Percentiles rank a stretch among this genome's conserved stretches.
phyloP scores from a whole-genome alignment of 495 filamentous ascomycete species.

The Talaromyces borbonicus region DNA sequence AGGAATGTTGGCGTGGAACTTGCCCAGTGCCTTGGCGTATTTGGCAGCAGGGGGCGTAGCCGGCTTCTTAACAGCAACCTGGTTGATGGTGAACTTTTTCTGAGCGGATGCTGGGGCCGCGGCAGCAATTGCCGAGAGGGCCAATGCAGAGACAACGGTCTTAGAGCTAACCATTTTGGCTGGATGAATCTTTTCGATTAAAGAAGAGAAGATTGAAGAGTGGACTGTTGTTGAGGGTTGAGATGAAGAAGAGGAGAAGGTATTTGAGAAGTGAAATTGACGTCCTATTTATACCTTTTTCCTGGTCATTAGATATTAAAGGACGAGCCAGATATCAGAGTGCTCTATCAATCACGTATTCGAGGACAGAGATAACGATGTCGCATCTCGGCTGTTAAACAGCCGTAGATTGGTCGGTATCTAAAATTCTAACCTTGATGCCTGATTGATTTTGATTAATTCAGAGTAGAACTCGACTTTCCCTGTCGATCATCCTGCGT shows the following conservation, averaged over 20 bases:
- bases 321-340: too few relatives aligned
- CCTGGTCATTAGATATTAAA: not conserved
- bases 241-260: not conserved
- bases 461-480: not conserved
- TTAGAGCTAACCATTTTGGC: conserved; percentile 35
- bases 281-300: not conserved
- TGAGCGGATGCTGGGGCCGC: conserved; percentile 21
- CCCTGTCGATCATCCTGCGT: not conserved
- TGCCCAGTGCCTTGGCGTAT: conserved; percentile 30
- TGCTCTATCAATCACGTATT: not conserved
- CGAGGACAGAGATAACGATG: conserved; percentile 1
- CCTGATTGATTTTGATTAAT: not conserved
- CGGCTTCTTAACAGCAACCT: conserved; percentile 23
- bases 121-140: conserved; percentile 23
- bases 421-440: too few relatives aligned
- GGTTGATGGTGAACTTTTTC: conserved; percentile 32
- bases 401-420: too few relatives aligned
- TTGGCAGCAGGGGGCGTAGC: conserved; percentile 21
- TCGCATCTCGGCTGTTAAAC: not conserved
- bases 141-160: conserved; percentile 23
- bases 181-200: not conserved
- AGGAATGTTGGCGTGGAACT: conserved; percentile 37
- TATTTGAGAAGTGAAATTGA: not conserved
- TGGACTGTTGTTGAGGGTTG: conserved; percentile 1
- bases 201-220: not conserved